Conservation (phyloP, 805 yeast species). For the Sugiyamaella lignohabitans region DNA sequence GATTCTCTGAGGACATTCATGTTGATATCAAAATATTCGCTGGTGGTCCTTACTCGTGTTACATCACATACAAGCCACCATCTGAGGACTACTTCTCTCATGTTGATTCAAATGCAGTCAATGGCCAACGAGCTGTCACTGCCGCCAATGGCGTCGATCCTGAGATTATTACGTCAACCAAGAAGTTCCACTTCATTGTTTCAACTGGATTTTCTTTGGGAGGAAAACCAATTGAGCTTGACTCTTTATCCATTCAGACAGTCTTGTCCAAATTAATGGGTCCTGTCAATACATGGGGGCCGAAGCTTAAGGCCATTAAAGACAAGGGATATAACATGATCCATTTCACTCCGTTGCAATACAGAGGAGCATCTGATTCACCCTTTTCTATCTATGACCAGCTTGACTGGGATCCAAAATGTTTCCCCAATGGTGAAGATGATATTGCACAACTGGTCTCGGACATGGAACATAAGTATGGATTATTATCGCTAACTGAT, state of each 20-base stretch:
- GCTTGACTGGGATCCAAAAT: conserved; percentile 59
- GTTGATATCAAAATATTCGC: conserved; percentile 54
- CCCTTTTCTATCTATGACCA: conserved; percentile 93
- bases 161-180: conserved; percentile 32
- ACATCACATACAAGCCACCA: conserved; percentile 47
- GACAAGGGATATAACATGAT: conserved; percentile 88
- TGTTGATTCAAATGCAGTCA: not conserved
- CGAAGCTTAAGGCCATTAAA: conserved; percentile 52
- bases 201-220: conserved; percentile 65
- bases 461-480: conserved; percentile 46
- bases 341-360: conserved; percentile 90
- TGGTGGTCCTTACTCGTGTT: conserved; percentile 80
- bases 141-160: not conserved
- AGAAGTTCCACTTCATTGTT: conserved; percentile 61
- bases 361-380: conserved; percentile 83
- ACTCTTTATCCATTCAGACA: conserved; percentile 74
- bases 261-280: conserved; percentile 93
- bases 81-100: conserved; percentile 16
- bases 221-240: conserved; percentile 56
- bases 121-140: not conserved
- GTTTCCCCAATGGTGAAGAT: conserved; percentile 48
- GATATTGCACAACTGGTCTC: conserved; percentile 51
- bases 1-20: conserved; percentile 54
- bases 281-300: conserved; percentile 56
- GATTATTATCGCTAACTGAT: conserved; percentile 76